Base-by-base conservation (phyloP, 2,329 filamentous ascomycete genomes). In the Grosmannia huntii region DNA sequence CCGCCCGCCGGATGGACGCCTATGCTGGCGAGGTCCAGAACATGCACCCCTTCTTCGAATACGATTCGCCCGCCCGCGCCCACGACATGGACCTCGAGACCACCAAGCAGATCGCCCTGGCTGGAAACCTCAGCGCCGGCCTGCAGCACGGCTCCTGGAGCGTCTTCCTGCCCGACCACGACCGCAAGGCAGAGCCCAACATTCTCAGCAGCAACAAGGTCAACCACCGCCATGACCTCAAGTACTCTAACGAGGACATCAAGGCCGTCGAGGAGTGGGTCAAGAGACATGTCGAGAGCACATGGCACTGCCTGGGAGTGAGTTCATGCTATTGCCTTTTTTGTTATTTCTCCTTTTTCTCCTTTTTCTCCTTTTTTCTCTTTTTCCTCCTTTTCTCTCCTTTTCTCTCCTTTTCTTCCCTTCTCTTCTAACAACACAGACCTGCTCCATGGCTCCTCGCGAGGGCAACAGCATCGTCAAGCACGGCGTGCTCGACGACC, bases 401-500 rank as follows among this genome's bases (percentile, higher is more conserved):
- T 21, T 28, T 5, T 10, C n/a, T 7, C 11, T 31, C 25, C 14
- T 5, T 51, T 51, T 11, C 1, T 31, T 14, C 2, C 27, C 2
- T 10, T 2, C n/a, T 16, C 27, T 19, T 28, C 49, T 51, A 25
- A 51, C 49, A 31, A 4, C 16, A 51, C 49, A 51, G 19, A 90
- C 86, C 1, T 89, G 86, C 73, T 87, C 83, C 56, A 90, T 90
- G 85, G 86, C 85, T 0, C 87, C 87, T 5, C 78, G 73, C 60
- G 80, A 89, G 66, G 87, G 88, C 60, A 91, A 90, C 74, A 84
- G 80, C 65, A 88, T 91, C 66, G 86, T 90, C 69, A 88, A 87
- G 73, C 85, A 90, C 66, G 87, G 87, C 60, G 87, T 90, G 0
- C 72, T 90, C 44, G 87, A 90, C 67, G 85, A 89, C 71, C 81